Conservation (phyloP, 2,329 filamentous ascomycete genomes). For the Clarireedia hainanense region DNA sequence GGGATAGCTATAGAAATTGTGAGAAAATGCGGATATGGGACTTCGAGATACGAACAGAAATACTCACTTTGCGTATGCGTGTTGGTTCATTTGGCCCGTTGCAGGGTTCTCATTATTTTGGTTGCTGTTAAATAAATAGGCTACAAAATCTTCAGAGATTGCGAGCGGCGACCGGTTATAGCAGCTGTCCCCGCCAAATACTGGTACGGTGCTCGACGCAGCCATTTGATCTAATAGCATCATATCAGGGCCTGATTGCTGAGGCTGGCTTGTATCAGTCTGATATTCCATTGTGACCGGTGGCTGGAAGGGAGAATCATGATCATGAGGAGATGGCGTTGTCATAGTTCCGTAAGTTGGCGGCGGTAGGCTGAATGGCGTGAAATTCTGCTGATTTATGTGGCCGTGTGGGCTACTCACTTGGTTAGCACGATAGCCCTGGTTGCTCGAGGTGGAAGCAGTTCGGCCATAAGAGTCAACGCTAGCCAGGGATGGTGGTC, state of each 20-base stretch:
- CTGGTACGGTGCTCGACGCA: constrained; percentile 64
- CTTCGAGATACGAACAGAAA: background rate
- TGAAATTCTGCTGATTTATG: constrained; percentile 52
- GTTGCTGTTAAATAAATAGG: constrained; percentile 68
- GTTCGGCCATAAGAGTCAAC: constrained; percentile 44
- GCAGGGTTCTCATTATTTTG: constrained; percentile 46
- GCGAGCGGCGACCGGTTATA: constrained; percentile 81
- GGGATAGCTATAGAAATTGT: constrained; percentile 37
- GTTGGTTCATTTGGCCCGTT: constrained; percentile 43
- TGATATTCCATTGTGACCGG: constrained; percentile 25
- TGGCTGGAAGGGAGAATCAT: constrained; percentile 24
- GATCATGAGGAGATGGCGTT: constrained; percentile 26
- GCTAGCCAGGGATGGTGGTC: constrained; percentile 40
- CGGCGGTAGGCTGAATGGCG: constrained; percentile 54
- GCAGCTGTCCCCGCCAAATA: constrained; percentile 71
- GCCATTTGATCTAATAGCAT: constrained; percentile 56
- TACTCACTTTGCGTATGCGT: constrained; percentile 43
- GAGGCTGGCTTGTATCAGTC: constrained; percentile 29
- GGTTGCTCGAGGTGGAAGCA: constrained; percentile 44
- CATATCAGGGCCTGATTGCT: constrained; percentile 39
- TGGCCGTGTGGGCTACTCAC: constrained; percentile 41
- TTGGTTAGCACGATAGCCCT: constrained; percentile 34
- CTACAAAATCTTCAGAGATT: constrained; percentile 80
- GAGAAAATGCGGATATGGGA: background rate
- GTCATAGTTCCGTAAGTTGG: constrained; percentile 44